Base-by-base conservation (phyloP, 306 rosid species). In the Cicer pinnatifidum region DNA sequence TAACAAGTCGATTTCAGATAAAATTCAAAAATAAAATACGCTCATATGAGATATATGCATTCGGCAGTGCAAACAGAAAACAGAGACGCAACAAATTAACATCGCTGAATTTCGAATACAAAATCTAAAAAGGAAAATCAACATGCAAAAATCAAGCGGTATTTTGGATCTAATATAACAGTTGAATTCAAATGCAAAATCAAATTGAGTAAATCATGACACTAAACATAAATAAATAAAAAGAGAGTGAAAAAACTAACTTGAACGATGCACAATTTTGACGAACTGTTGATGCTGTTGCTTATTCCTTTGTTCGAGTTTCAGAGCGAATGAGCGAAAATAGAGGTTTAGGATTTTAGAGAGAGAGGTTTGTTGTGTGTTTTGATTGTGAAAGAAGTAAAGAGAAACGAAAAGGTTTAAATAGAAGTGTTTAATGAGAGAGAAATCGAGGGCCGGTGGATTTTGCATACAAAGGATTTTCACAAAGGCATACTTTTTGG, bases 401-500 rank as follows among this genome's bases (percentile, higher is more conserved):
- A 63, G 75, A 35, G 67, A 56, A 71, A 63, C 47, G 17, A 43
- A 37, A 44, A 65, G 75, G 73, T 54, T 66, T 81, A 81, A 16
- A 81, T 75, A 75, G 80, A 13, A 15, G 6, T 19, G 28, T 6
- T 3, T n/a, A 69, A 28, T 3, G 63, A 51, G 85, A 72, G 64
- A 12, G 63, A 51, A 82, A 72, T 57, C 9, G 66, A 17, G 37
- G 0, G 8, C 4, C 0, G 33, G 33, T 28, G 33, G 33, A 28
- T 28, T 15, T 16, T 53, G 33, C 59, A 53, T 7, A 5, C 10
- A 40, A 28, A 28, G 33, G 33, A 3, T 28, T 28, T 3, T 28
- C 33, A 68, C 74, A 1, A 51, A 75, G 19, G 78, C 80, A 67
- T 69, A 67, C 80, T 82, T 85, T 83, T 85, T 76, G 85, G 85